phyloP scores from a whole-genome alignment of 768 basidiomycete species.

The Rickenella mellea region DNA sequence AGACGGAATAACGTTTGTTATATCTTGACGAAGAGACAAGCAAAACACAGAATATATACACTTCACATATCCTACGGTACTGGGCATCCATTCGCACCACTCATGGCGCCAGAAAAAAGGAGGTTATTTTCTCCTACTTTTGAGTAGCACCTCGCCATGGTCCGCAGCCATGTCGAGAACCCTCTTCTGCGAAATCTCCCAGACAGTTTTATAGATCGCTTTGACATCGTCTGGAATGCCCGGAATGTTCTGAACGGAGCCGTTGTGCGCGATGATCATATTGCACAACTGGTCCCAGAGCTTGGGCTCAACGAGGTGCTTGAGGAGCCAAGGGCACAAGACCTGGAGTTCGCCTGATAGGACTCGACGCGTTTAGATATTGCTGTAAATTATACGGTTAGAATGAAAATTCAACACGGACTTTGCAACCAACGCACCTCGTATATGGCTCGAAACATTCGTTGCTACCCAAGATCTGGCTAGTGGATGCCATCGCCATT shows the following conservation, averaged over 20 bases:
- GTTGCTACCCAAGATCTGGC: slow-evolving; percentile 41
- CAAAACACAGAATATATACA: no score
- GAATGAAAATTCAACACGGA: not conserved
- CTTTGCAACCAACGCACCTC: slow-evolving; percentile 8
- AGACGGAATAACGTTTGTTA: no score
- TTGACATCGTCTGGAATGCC: slow-evolving; percentile 32
- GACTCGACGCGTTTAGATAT: slow-evolving; percentile 41
- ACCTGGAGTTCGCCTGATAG: slow-evolving; percentile 44
- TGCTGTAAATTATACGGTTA: slow-evolving; percentile 15
- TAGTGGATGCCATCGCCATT: slow-evolving; percentile 41
- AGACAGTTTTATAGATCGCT: slow-evolving; percentile 43
- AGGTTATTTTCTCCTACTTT: no score
- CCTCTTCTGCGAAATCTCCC: slow-evolving; percentile 42
- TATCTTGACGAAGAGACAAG: no score
- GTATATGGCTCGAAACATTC: slow-evolving; percentile 47
- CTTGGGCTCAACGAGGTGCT: slow-evolving; percentile 35
- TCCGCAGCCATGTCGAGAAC: slow-evolving; percentile 41
- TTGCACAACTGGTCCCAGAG: slow-evolving; percentile 39
- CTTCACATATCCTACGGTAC: no score
- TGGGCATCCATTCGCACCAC: no score
- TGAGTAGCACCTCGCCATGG: no score
- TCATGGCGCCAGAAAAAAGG: no score
- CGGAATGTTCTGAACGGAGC: slow-evolving; percentile 25
- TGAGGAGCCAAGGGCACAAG: slow-evolving; percentile 39
- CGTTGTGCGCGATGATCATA: slow-evolving; percentile 39